A percentile compares a stretch with the other conserved stretches of the same genome.
phyloP scores from a whole-genome alignment of 129 eudicot species.

The Artemisia tridentata region DNA sequence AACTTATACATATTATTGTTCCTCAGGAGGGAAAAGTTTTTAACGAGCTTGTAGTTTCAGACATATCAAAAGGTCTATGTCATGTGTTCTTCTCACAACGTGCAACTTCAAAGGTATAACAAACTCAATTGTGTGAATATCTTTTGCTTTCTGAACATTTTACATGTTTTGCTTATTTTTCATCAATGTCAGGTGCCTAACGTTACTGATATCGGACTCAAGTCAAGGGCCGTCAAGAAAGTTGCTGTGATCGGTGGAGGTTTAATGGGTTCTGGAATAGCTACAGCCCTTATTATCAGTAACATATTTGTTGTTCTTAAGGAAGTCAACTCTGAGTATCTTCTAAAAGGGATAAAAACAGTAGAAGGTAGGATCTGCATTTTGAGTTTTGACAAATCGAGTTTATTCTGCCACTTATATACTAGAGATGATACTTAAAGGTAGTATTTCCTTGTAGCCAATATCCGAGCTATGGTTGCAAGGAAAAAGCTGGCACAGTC shows the following conservation, averaged over 20 bases:
- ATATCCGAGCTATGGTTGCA: slow-evolving; percentile 61
- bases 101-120: slow-evolving; percentile 79
- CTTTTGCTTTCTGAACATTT: neutral
- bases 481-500: slow-evolving; percentile 63
- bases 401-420: neutral
- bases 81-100: slow-evolving; percentile 92
- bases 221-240: slow-evolving; percentile 76
- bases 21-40: slow-evolving; percentile 68
- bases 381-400: neutral
- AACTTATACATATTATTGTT: slow-evolving; percentile 8
- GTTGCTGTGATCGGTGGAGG: slow-evolving; percentile 97
- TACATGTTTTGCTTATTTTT: slow-evolving; percentile 5
- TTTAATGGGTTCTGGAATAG: slow-evolving; percentile 97
- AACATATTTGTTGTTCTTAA: slow-evolving; percentile 66
- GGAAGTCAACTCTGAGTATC: slow-evolving; percentile 83
- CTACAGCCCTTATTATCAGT: slow-evolving; percentile 68
- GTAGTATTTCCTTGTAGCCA: slow-evolving; percentile 47
- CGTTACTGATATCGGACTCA: slow-evolving; percentile 80
- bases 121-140: neutral
- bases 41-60: slow-evolving; percentile 62
- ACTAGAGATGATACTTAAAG: no score
- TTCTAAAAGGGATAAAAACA: slow-evolving; percentile 65
- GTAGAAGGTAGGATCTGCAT: slow-evolving; percentile 56
- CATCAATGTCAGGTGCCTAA: slow-evolving; percentile 66
- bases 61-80: slow-evolving; percentile 80